phyloP scores from a whole-genome alignment of 2,329 filamentous ascomycete species.

The Pyricularia sp. region DNA sequence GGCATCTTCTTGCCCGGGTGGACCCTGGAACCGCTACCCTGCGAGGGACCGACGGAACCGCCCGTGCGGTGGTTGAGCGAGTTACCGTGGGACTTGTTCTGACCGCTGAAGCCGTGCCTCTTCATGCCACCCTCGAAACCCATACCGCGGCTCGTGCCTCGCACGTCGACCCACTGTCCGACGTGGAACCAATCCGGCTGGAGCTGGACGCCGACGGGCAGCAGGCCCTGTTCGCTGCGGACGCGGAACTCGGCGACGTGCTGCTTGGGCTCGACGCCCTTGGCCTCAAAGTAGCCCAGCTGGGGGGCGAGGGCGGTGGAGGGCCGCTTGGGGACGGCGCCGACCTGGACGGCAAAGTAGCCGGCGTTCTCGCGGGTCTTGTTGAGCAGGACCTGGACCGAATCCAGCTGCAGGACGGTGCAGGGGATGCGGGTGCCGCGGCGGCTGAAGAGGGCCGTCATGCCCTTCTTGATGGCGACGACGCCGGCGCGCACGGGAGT shows the following conservation, averaged over 20 bases:
- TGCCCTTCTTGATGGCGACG: constrained; percentile 86
- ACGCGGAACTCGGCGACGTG: constrained; percentile 84
- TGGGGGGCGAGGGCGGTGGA: constrained; percentile 72
- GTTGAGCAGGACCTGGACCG: constrained; percentile 79
- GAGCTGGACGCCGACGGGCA: constrained; percentile 67
- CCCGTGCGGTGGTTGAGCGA: constrained; percentile 89
- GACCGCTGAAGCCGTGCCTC: constrained; percentile 79
- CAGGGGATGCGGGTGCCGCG: constrained; percentile 72
- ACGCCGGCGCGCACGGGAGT: constrained; percentile 67
- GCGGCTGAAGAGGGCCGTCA: constrained; percentile 82
- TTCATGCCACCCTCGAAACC: constrained; percentile 99
- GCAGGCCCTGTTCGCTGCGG: constrained; percentile 59
- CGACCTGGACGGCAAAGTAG: constrained; percentile 91
- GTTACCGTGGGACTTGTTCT: constrained; percentile 89
- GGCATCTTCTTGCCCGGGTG: constrained; percentile 97
- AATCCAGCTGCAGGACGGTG: constrained; percentile 88
- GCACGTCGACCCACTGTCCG: constrained; percentile 84
- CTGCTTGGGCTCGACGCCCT: constrained; percentile 75
- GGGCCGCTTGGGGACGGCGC: constrained; percentile 63
- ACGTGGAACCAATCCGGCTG: constrained; percentile 84
- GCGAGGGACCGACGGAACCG: constrained; percentile 80
- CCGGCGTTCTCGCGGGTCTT: constrained; percentile 76
- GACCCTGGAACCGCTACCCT: constrained; percentile 87
- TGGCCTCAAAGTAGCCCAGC: constrained; percentile 79
- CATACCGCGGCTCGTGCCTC: constrained; percentile 72